phyloP scores from a whole-genome alignment of 225 moss, liverwort and hornwort genomes.

The Asterella californica region DNA sequence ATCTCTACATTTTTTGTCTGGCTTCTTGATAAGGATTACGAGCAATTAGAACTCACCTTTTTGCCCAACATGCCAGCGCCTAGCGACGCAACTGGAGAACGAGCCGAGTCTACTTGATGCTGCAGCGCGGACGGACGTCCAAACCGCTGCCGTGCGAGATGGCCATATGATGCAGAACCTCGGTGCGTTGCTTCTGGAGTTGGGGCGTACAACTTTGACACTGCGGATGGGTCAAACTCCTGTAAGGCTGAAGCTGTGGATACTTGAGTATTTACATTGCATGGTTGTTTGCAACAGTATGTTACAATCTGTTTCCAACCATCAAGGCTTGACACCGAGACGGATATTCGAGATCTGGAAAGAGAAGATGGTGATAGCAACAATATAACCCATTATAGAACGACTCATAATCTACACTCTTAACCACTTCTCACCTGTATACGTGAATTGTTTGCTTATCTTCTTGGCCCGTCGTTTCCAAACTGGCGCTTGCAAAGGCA shows the following conservation, averaged over 20 bases:
- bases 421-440: too few relatives aligned
- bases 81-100: constrained; percentile 77
- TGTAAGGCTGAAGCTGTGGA: constrained; percentile 47
- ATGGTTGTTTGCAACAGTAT: not conserved
- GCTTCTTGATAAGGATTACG: too few relatives aligned
- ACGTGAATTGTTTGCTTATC: too few relatives aligned
- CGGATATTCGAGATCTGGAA: too few relatives aligned
- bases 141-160: constrained; percentile 68
- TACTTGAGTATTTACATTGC: not conserved
- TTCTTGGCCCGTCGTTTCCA: too few relatives aligned
- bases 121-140: constrained; percentile 62
- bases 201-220: constrained; percentile 81
- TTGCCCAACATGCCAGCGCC: constrained; percentile 48
- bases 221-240: constrained; percentile 91
- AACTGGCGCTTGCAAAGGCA: too few relatives aligned
- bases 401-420: too few relatives aligned
- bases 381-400: too few relatives aligned
- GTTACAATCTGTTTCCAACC: too few relatives aligned
- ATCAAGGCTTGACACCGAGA: too few relatives aligned
- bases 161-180: constrained; percentile 96
- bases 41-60: not conserved
- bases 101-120: constrained; percentile 62
- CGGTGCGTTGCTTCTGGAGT: constrained; percentile 93
- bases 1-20: too few relatives aligned
- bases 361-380: too few relatives aligned